phyloP scores from a whole-genome alignment of 345 rosid species.

The Heritiera littoralis region DNA sequence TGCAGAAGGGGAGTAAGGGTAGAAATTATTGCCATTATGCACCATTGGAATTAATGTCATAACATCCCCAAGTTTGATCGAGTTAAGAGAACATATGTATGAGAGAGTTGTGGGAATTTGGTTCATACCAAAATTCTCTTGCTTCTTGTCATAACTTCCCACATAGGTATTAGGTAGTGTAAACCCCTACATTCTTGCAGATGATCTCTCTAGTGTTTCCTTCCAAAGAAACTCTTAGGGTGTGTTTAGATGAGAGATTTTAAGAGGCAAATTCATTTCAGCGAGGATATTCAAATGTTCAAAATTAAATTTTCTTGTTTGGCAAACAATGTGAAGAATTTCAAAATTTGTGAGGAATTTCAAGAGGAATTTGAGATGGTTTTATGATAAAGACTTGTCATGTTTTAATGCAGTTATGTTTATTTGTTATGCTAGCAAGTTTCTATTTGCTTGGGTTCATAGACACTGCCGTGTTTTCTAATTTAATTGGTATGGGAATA shows the following conservation, averaged over 20 bases:
- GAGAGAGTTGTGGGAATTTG: background rate
- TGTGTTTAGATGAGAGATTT: no score
- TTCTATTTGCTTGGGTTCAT: background rate
- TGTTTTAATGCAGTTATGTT: background rate
- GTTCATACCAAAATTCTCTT: background rate
- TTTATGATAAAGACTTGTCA: no score
- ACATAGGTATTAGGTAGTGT: background rate
- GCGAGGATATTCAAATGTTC: no score
- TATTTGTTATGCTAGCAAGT: background rate
- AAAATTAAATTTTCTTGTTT: no score
- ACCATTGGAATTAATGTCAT: background rate
- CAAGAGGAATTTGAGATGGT: no score
- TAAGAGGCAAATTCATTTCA: no score
- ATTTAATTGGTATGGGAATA: slow-evolving; percentile 4
- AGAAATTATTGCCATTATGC: background rate
- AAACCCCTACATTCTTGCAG: slow-evolving; percentile 2
- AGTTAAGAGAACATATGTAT: background rate
- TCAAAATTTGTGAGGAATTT: no score
- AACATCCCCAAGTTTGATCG: background rate
- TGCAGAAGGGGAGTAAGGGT: background rate
- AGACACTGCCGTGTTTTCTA: background rate
- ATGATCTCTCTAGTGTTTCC: background rate
- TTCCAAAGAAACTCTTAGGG: background rate
- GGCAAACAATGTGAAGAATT: no score
- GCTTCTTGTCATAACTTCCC: no score